Conservation (phyloP, 495 filamentous ascomycete species). For the Oidiodendron maius region DNA sequence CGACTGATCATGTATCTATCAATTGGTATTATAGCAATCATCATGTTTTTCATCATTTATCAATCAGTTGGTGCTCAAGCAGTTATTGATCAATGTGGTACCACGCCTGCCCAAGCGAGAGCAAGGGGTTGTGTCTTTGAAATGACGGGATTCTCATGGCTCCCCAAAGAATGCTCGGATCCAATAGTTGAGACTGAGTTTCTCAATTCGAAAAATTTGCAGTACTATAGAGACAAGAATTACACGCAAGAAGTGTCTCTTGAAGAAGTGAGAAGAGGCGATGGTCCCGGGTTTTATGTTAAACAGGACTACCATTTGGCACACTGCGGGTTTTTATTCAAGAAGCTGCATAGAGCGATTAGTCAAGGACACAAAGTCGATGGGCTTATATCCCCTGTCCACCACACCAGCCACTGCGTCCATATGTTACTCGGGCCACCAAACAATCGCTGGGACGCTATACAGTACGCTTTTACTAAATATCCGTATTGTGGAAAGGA, state of each 20-base stretch:
- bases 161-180: neutral
- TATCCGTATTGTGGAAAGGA: slow-evolving; percentile 5
- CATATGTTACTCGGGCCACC: slow-evolving; percentile 5
- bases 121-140: slow-evolving; percentile 2
- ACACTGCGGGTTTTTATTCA: slow-evolving; percentile 2
- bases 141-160: slow-evolving; percentile 2
- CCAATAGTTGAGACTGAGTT: neutral
- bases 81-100: slow-evolving; percentile 1
- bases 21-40: neutral
- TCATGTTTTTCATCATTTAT: neutral
- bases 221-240: neutral
- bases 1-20: slow-evolving; percentile 2
- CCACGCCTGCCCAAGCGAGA: slow-evolving; percentile 1
- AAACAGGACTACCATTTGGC: slow-evolving; percentile 1
- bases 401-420: slow-evolving; percentile 2
- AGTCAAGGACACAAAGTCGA: slow-evolving; percentile 1
- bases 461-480: slow-evolving; percentile 6
- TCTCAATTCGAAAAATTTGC: neutral
- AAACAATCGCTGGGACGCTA: neutral
- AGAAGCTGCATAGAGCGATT: slow-evolving; percentile 4
- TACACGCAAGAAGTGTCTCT: neutral
- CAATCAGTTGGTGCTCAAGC: neutral
- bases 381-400: neutral
- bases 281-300: neutral
- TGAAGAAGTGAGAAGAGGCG: neutral